These are phyloP conservation scores for Leucosporidium scottii DNA, from an alignment of 768 basidiomycete species.

Conservation along the genomic window DNA sequence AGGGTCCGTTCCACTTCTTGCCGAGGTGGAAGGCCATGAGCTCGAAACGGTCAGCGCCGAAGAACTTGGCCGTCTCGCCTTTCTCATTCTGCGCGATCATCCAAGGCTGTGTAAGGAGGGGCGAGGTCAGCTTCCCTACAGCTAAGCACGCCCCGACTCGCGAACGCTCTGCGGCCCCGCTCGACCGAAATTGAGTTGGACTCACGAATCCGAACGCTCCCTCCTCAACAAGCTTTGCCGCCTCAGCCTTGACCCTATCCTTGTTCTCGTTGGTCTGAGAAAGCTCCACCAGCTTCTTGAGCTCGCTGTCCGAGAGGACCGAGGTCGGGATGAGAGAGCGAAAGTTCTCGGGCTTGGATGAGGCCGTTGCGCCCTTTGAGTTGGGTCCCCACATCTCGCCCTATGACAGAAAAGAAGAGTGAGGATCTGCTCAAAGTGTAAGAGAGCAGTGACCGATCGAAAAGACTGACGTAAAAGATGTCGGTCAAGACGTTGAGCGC, in stretches of 20 bases:
- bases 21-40: conserved; percentile 27
- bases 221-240: conserved; percentile 4
- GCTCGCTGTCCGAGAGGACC: conserved; percentile 3
- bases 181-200: background rate
- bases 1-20: conserved; percentile 23
- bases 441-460: background rate
- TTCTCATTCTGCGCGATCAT: conserved; percentile 19
- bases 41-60: conserved; percentile 29
- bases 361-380: background rate
- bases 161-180: no score
- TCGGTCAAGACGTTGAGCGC: conserved; percentile 11
- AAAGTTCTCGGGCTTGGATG: conserved; percentile 3
- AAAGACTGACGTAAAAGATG: conserved; percentile 19
- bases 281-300: background rate
- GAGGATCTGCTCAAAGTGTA: no score
- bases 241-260: conserved; percentile 17
- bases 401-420: no score
- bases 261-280: conserved; percentile 10
- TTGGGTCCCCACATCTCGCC: conserved; percentile 1
- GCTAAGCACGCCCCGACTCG: no score
- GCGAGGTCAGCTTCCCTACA: background rate
- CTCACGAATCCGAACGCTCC: conserved; percentile 26
- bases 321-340: background rate
- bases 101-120: conserved; percentile 6
- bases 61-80: conserved; percentile 23